A percentile compares a stretch with the other conserved stretches of the same genome.
Conservation (phyloP, 2,329 filamentous ascomycete genomes). For the Trichoderma sp. region DNA sequence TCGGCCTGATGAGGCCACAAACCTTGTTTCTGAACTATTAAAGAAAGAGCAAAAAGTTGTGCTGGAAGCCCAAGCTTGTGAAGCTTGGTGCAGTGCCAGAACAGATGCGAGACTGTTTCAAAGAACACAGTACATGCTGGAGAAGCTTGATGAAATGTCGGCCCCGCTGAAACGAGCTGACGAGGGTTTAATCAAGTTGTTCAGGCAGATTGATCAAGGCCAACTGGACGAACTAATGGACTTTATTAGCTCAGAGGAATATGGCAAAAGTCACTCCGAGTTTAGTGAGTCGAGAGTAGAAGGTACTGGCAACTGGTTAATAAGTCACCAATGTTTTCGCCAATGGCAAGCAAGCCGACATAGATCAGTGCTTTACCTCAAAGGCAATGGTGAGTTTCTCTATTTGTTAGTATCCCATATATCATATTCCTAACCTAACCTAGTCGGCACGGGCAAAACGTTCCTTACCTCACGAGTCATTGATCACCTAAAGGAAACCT, state of each 20-base stretch:
- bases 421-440: neutral
- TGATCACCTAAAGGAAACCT: neutral
- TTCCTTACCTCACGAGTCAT: conserved; percentile 16
- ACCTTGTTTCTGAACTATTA: neutral
- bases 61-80: neutral
- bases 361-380: conserved; percentile 3
- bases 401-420: neutral
- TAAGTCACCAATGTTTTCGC: neutral
- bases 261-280: neutral
- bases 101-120: neutral
- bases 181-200: neutral
- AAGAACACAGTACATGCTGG: neutral
- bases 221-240: neutral
- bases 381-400: conserved; percentile 6
- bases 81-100: neutral
- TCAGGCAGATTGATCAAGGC: neutral
- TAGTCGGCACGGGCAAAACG: conserved; percentile 18
- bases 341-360: conserved; percentile 1
- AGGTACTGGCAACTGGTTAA: conserved; percentile 4
- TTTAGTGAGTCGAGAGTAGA: neutral
- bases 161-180: neutral
- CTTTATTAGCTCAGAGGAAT: conserved; percentile 6
- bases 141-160: neutral
- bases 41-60: neutral
- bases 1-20: neutral